phyloP scores from a whole-genome alignment of 2,329 filamentous ascomycete genomes.

The Thelonectria olida region DNA sequence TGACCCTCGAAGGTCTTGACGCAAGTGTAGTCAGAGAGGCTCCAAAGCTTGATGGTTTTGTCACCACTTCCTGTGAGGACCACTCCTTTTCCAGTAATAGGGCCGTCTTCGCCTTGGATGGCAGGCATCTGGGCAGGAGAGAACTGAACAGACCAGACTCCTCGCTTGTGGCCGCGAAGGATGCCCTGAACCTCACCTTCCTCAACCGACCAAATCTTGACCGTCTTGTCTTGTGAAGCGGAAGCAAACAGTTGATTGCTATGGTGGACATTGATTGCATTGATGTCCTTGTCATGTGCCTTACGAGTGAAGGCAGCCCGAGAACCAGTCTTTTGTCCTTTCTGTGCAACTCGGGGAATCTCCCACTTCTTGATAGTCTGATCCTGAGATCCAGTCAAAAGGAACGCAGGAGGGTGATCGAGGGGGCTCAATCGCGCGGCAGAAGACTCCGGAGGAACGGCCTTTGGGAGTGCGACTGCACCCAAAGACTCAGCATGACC shows the following conservation, averaged over 20 bases:
- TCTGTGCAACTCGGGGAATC: conserved; percentile 65
- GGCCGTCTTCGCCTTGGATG: conserved; percentile 76
- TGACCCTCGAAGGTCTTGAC: conserved; percentile 95
- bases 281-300: conserved; percentile 99
- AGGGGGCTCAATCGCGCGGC: conserved; percentile 78
- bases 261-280: conserved; percentile 85
- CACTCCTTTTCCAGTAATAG: conserved; percentile 80
- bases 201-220: conserved; percentile 94
- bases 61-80: conserved; percentile 93
- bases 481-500: conserved; percentile 95
- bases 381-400: conserved; percentile 94
- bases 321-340: conserved; percentile 60
- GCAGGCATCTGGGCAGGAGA: conserved; percentile 80
- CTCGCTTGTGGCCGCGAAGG: conserved; percentile 89
- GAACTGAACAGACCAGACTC: conserved; percentile 96
- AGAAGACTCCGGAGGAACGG: conserved; percentile 72
- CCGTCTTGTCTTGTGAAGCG: conserved; percentile 93
- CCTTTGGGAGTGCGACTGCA: conserved; percentile 84
- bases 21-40: conserved; percentile 88
- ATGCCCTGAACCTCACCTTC: conserved; percentile 93
- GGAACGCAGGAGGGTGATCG: conserved; percentile 80
- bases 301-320: conserved; percentile 87
- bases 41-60: conserved; percentile 97
- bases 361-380: conserved; percentile 97
- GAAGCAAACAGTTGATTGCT: conserved; percentile 87